Conservation (phyloP, 345 rosid genomes). For the Microcos paniculata region DNA sequence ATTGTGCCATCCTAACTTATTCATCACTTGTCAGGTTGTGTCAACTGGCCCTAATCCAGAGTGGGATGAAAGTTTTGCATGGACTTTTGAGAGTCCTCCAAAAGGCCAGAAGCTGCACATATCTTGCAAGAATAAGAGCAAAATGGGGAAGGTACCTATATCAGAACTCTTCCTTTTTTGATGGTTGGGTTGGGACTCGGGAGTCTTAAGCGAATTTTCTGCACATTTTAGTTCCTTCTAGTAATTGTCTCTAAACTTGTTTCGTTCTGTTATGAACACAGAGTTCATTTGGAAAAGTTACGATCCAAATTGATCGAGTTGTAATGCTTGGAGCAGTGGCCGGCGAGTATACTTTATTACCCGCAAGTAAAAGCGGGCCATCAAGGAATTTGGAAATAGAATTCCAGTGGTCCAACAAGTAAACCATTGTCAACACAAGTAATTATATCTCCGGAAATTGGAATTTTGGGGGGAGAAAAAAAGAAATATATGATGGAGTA, state of each 20-base stretch:
- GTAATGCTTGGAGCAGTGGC: slow-evolving; percentile 97
- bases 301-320: slow-evolving; percentile 94
- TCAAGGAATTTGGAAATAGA: slow-evolving; percentile 89
- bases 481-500: slow-evolving; percentile 1
- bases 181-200: background rate
- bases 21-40: slow-evolving; percentile 52
- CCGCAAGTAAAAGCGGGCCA: slow-evolving; percentile 94
- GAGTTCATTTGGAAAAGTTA: slow-evolving; percentile 98
- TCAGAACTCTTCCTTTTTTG: background rate
- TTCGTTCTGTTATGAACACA: slow-evolving; percentile 28
- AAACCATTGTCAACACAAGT: slow-evolving; percentile 18
- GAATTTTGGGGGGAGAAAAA: slow-evolving; percentile 8
- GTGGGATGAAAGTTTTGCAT: slow-evolving; percentile 96
- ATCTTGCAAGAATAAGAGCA: slow-evolving; percentile 98
- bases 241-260: background rate
- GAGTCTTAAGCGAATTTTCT: background rate
- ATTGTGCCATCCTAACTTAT: background rate
- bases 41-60: slow-evolving; percentile 98
- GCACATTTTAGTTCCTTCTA: background rate
- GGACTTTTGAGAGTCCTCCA: slow-evolving; percentile 99
- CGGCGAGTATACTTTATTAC: slow-evolving; percentile 86
- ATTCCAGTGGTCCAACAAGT: slow-evolving; percentile 97
- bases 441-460: slow-evolving; percentile 15
- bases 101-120: slow-evolving; percentile 98
- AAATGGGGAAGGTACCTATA: slow-evolving; percentile 94